Evolutionary conservation across 768 basidiomycete genomes (phyloP).

Genomic region (Pulveroboletus frians): DNA sequence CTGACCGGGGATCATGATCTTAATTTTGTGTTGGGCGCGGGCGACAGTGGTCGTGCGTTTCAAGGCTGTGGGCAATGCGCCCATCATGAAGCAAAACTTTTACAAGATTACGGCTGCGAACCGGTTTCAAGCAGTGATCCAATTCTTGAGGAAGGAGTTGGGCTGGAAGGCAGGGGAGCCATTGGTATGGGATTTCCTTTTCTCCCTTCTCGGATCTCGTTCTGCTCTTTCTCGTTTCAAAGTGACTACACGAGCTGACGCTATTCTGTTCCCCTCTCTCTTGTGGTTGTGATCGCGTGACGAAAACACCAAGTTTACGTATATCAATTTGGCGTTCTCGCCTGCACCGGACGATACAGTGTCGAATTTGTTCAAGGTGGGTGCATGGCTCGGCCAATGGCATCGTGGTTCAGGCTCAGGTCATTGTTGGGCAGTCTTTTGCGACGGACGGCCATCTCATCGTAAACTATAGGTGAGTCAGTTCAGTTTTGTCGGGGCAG

Average conservation of each 20-base stretch:
- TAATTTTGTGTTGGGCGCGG: background rate
- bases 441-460: conserved; percentile 85
- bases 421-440: conserved; percentile 52
- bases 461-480: conserved; percentile 78
- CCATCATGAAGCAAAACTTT: conserved; percentile 98
- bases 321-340: conserved; percentile 74
- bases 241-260: conserved; percentile 10
- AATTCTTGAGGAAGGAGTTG: conserved; percentile 85
- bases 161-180: conserved; percentile 84
- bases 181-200: conserved; percentile 47
- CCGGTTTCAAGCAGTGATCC: conserved; percentile 91
- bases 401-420: background rate
- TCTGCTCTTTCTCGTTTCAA: background rate
- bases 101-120: conserved; percentile 96
- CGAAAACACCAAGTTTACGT: conserved; percentile 47
- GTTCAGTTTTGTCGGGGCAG: too few species aligned
- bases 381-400: conserved; percentile 1
- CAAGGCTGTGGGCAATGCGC: conserved; percentile 95
- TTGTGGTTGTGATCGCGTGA: background rate
- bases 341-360: conserved; percentile 76
- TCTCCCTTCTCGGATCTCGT: background rate
- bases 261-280: conserved; percentile 8
- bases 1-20: background rate
- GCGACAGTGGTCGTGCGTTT: conserved; percentile 89
- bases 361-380: conserved; percentile 62